phyloP scores from a whole-genome alignment of 2,329 filamentous ascomycete genomes.

The Stagonosporopsis vannaccii region DNA sequence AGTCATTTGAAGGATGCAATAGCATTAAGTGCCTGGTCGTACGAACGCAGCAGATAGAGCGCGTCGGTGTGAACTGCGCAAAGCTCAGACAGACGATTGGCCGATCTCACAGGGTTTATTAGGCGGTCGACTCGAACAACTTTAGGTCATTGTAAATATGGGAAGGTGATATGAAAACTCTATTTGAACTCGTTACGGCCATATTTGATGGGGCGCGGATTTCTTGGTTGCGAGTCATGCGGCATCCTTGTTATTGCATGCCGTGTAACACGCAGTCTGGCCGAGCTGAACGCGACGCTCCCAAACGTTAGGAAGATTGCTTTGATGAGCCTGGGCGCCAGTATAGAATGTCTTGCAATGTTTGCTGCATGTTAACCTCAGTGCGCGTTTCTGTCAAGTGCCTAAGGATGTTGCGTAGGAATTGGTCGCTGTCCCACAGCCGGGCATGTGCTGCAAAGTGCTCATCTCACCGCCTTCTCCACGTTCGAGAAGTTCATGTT shows the following conservation, averaged over 20 bases:
- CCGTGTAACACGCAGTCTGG: conserved; percentile 2
- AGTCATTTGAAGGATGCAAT: neutral
- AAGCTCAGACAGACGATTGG: neutral
- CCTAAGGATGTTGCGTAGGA: too few species aligned
- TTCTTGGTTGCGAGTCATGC: conserved; percentile 1
- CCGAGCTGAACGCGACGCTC: neutral
- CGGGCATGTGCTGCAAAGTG: neutral
- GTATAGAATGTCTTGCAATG: neutral
- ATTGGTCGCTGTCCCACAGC: neutral
- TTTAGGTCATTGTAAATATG: neutral
- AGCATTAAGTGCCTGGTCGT: neutral
- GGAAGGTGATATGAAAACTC: neutral
- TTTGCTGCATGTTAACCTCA: neutral
- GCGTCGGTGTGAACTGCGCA: neutral
- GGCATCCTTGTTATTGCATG: conserved; percentile 8
- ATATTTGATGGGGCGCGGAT: neutral
- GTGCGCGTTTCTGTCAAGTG: neutral
- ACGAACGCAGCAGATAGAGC: neutral
- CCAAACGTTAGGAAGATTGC: neutral
- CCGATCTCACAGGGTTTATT: neutral
- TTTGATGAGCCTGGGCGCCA: neutral
- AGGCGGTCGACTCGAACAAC: neutral
- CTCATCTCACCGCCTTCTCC: conserved; percentile 11
- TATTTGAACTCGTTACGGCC: neutral
- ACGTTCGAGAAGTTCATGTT: neutral